phyloP scores from a whole-genome alignment of 2,329 filamentous ascomycete species.

The Trichoderma oligosporum region DNA sequence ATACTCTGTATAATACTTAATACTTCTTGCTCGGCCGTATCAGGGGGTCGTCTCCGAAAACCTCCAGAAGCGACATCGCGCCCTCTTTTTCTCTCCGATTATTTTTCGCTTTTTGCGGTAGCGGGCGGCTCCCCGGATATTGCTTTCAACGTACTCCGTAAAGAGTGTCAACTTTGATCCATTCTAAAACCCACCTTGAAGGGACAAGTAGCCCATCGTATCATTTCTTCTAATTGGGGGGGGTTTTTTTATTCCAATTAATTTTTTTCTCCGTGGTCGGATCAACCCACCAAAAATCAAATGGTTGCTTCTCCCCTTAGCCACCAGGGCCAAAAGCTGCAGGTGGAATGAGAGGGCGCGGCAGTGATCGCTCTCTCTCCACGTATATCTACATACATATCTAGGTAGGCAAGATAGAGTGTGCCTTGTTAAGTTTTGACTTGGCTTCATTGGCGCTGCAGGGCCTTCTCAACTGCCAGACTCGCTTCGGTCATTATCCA shows the following conservation, averaged over 20 bases:
- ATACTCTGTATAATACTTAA: neutral
- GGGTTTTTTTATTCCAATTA: no score
- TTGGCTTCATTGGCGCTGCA: neutral
- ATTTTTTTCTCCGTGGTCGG: constrained; percentile 4
- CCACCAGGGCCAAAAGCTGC: neutral
- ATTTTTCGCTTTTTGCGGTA: constrained; percentile 7
- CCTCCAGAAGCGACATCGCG: neutral
- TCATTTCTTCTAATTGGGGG: no score
- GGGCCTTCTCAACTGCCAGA: neutral
- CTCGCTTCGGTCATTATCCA: neutral
- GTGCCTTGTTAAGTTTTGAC: neutral
- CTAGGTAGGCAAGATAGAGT: constrained; percentile 9
- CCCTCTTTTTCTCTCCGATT: neutral
- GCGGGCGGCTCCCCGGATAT: constrained; percentile 3
- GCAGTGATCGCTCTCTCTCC: neutral
- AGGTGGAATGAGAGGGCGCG: constrained; percentile 5
- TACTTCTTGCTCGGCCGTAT: neutral
- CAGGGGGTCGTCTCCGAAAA: neutral
- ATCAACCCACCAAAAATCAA: neutral
- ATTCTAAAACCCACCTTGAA: neutral
- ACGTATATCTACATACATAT: neutral
- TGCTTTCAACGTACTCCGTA: no score
- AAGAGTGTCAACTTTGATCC: neutral
- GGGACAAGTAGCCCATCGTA: neutral
- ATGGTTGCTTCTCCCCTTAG: no score